Percentiles rank a stretch among this genome's conserved stretches.
Evolutionary conservation across 352 stramenopile species (phyloP).

Genomic region (Peronosclerospora sorghi): DNA sequence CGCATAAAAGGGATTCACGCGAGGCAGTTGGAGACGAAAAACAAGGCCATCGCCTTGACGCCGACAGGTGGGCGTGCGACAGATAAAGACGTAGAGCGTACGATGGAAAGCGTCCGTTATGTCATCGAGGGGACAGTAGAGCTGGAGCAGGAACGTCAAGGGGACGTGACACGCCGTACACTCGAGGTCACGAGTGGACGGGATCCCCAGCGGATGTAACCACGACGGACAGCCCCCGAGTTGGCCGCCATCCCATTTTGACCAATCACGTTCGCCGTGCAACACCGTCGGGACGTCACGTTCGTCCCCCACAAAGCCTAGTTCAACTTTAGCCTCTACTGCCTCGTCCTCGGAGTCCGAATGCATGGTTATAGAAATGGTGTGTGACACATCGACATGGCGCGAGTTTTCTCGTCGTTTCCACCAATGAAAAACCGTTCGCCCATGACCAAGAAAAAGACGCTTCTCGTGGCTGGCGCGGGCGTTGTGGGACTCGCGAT

Average conservation of each 20-base stretch:
- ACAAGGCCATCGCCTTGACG: constrained; percentile 51
- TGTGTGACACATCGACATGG: not conserved
- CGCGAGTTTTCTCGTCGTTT: not conserved
- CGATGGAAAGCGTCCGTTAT: constrained; percentile 86
- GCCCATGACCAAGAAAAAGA: constrained; percentile 18
- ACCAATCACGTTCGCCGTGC: constrained; percentile 57
- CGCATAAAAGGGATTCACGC: constrained; percentile 87
- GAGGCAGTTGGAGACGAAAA: constrained; percentile 81
- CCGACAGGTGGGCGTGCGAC: constrained; percentile 50
- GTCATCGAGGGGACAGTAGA: constrained; percentile 89
- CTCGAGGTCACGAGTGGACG: constrained; percentile 29
- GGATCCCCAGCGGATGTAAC: constrained; percentile 61
- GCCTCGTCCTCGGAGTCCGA: constrained; percentile 50
- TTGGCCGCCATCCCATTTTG: constrained; percentile 88
- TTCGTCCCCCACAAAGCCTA: constrained; percentile 54
- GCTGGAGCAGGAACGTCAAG: constrained; percentile 81
- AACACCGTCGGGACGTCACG: constrained; percentile 20
- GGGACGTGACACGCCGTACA: constrained; percentile 37
- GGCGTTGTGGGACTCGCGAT: constrained; percentile 72
- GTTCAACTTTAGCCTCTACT: constrained; percentile 48
- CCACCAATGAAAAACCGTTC: not conserved
- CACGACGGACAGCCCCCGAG: constrained; percentile 83
- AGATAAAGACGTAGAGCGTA: constrained; percentile 89
- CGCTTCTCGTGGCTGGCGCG: constrained; percentile 54
- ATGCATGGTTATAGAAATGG: constrained; percentile 1